Base-by-base conservation (phyloP, 345 rosid species). In the Toxicodendron radicans region DNA sequence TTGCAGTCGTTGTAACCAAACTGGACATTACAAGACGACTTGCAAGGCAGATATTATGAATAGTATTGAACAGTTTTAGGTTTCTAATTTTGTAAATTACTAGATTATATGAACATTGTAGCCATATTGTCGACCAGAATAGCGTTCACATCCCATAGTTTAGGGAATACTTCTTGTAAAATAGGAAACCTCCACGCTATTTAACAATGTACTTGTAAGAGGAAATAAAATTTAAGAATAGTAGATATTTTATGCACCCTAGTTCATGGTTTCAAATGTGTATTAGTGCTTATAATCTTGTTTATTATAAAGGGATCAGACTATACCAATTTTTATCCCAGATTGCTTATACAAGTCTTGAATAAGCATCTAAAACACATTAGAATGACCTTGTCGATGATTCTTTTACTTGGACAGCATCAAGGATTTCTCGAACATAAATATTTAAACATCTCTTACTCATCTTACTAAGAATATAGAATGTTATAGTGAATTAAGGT, bases 21-120 rank as follows among this genome's bases (percentile, higher is more conserved):
- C 84, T 4, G 87, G 90, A 10, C 87, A 88, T 76, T 86, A 86
- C 46, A 86, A 80, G 80, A 86, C 89, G 65, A 86, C 92, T 35
- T 88, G 87, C 87, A 88, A 88, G 73, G 87, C 85, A 2, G 76
- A 82, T 57, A 54, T 10, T 24, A 45, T 78, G 65, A 81, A 73
- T 35, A 45, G 79, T 7, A 76, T 84, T 30, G 74, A 81, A 80
- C 87, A 84, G 79, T 83, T 79, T 79, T 82, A 78, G 79, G 69
- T 48, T 10, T 10, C 63, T 60, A 66, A 73, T 14, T 59, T 71
- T 72, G 54, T 60, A 38, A 61, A 16, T 53, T 13, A 52, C 27
- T 53, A 76, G 24, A 66, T 52, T 65, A 38, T 43, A 57, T 16
- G 46, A 35, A 45, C 13, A 53, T 56, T 45, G 11, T 66, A 56